phyloP scores from a whole-genome alignment of 441 rosid species.

The Capsella rubella region DNA sequence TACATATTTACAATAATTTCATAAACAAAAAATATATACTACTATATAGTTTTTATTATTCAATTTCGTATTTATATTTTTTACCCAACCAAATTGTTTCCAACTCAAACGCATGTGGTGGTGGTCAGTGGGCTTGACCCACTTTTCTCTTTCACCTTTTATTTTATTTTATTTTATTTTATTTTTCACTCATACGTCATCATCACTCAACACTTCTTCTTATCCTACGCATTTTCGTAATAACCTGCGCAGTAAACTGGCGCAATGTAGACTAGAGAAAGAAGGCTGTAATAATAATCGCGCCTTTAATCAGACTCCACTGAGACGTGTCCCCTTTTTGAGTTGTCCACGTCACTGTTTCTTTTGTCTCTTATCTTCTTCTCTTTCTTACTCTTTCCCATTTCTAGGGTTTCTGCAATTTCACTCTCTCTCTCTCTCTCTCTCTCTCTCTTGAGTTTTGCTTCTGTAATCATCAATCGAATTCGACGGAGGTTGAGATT shows the following conservation, averaged over 20 bases:
- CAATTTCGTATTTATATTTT: slow-evolving; percentile 21
- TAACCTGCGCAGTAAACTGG: slow-evolving; percentile 42
- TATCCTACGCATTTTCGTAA: slow-evolving; percentile 38
- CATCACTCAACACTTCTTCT: slow-evolving; percentile 33
- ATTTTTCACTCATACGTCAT: neutral
- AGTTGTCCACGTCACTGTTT: slow-evolving; percentile 60
- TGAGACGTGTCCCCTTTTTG: slow-evolving; percentile 51
- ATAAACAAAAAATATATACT: neutral
- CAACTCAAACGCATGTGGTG: slow-evolving; percentile 84
- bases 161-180: slow-evolving; percentile 14
- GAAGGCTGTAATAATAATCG: slow-evolving; percentile 25
- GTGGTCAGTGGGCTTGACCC: slow-evolving; percentile 72
- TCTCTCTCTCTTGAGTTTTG: slow-evolving; percentile 12
- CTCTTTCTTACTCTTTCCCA: slow-evolving; percentile 32
- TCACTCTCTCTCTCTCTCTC: slow-evolving; percentile 42
- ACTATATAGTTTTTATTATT: slow-evolving; percentile 5
- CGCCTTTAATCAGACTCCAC: slow-evolving; percentile 41
- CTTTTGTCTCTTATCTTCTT: slow-evolving; percentile 41
- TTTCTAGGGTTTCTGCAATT: slow-evolving; percentile 45
- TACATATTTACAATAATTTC: slow-evolving; percentile 8
- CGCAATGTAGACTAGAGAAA: slow-evolving; percentile 47
- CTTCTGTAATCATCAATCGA: neutral
- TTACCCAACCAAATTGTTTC: slow-evolving; percentile 55
- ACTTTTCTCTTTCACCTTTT: slow-evolving; percentile 40
- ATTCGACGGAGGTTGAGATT: slow-evolving; percentile 16